A percentile compares a stretch with the other conserved stretches of the same genome.
Conservation (phyloP, 805 yeast genomes). For the Clavispora vitiphila region DNA sequence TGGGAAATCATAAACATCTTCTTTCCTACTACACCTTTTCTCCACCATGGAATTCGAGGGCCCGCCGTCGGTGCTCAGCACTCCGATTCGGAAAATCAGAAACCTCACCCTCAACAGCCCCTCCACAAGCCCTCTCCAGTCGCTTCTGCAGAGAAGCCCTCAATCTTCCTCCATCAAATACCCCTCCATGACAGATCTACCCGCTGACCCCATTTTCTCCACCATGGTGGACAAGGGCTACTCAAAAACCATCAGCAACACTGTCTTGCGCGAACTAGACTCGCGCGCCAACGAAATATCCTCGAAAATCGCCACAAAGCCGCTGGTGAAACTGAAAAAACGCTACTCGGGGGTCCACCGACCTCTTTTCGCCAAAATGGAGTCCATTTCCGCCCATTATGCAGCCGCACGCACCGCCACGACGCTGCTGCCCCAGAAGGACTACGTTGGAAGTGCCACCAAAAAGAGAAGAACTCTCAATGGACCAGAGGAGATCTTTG, state of each 20-base stretch:
- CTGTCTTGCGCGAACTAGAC: conserved; percentile 14
- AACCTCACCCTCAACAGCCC: conserved; percentile 32
- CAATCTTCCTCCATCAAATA: conserved; percentile 9
- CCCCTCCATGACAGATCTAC: conserved; percentile 13
- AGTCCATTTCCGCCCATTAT: conserved; percentile 44
- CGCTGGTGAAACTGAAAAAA: conserved; percentile 12
- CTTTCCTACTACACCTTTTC: neutral
- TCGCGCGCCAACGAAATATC: conserved; percentile 16
- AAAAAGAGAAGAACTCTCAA: conserved; percentile 36
- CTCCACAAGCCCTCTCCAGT: neutral
- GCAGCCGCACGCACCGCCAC: conserved; percentile 28
- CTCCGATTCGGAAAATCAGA: conserved; percentile 37
- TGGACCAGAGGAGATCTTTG: conserved; percentile 35
- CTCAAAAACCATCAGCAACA: conserved; percentile 16
- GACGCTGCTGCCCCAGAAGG: neutral
- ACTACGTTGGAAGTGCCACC: conserved; percentile 18
- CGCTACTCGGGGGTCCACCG: conserved; percentile 31
- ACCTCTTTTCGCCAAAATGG: conserved; percentile 39
- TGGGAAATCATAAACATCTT: neutral
- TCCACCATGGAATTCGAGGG: conserved; percentile 10
- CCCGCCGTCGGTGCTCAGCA: conserved; percentile 20
- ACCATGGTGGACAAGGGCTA: conserved; percentile 15
- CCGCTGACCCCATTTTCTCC: conserved; percentile 7
- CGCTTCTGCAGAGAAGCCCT: neutral
- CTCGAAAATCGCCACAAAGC: conserved; percentile 3